A percentile compares a stretch with the other conserved stretches of the same genome.
phyloP scores from a whole-genome alignment of 2,329 filamentous ascomycete genomes.

The Aureobasidium sp. region DNA sequence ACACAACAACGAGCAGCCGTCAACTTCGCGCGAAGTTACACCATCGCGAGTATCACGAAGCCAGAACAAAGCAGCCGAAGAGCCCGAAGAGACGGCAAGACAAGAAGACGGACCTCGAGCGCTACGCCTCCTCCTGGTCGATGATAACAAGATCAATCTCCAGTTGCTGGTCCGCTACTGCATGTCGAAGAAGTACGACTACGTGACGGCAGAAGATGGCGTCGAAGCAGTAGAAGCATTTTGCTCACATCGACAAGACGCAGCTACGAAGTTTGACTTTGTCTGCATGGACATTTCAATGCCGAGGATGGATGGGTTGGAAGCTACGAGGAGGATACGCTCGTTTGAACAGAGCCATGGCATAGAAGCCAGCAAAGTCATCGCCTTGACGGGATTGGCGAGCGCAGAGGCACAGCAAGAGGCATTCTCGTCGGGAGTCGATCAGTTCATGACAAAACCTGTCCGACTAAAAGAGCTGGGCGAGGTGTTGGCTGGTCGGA shows the following conservation, averaged over 20 bases:
- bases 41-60: not conserved
- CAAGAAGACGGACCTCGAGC: not conserved
- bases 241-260: conserved; percentile 20
- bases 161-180: conserved; percentile 28
- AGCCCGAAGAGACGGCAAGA: not conserved
- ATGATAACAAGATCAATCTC: conserved; percentile 25
- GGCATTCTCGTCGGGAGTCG: conserved; percentile 21
- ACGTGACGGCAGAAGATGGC: conserved; percentile 36
- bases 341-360: conserved; percentile 13
- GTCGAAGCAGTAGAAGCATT: conserved; percentile 37
- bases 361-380: conserved; percentile 14
- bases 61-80: not conserved
- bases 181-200: conserved; percentile 25
- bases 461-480: conserved; percentile 14
- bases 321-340: conserved; percentile 15
- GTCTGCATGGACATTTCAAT: conserved; percentile 37
- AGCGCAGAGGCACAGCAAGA: conserved; percentile 22
- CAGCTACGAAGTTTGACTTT: conserved; percentile 24
- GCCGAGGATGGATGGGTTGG: conserved; percentile 13
- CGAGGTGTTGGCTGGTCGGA: not conserved
- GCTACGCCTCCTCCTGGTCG: conserved; percentile 23
- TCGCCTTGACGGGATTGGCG: conserved; percentile 24
- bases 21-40: not conserved
- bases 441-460: conserved; percentile 27
- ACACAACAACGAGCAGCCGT: not conserved